phyloP scores from a whole-genome alignment of 176 grass and related monocot species.

The Poa annua region DNA sequence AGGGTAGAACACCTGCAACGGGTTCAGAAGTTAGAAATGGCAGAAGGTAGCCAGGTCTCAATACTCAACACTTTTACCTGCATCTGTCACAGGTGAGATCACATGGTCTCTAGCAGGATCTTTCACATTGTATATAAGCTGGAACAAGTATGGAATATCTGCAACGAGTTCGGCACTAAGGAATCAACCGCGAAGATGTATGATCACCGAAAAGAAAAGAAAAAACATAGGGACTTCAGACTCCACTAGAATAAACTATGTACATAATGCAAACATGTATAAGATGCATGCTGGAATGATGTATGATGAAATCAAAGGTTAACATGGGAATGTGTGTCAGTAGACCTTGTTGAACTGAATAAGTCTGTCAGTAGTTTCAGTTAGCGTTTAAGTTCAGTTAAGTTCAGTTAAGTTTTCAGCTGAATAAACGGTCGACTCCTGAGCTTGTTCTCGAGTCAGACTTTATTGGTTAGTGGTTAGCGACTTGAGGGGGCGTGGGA shows the following conservation, averaged over 20 bases:
- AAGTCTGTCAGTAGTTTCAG: no score
- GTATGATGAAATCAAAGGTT: background rate
- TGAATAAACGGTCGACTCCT: no score
- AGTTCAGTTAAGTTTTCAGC: no score
- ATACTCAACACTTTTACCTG: constrained; percentile 13
- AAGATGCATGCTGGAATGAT: background rate
- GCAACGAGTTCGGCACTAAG: background rate
- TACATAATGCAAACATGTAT: background rate
- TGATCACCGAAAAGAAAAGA: background rate
- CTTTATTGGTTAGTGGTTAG: no score
- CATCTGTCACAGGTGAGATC: constrained; percentile 1
- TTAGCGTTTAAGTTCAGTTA: no score
- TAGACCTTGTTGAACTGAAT: background rate
- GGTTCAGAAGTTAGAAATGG: constrained; percentile 15
- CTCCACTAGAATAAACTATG: background rate
- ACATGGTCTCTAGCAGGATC: background rate
- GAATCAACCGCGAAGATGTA: background rate
- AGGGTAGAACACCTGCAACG: constrained; percentile 13
- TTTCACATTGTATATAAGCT: background rate
- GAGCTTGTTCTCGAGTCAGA: no score
- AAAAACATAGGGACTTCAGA: constrained; percentile 12
- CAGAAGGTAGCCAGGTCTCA: background rate
- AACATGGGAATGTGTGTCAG: background rate
- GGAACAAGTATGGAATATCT: constrained; percentile 1
- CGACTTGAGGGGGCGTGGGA: no score